These are phyloP conservation scores for Russula sp. DNA, from an alignment of 768 basidiomycete species.

Conservation along the genomic window DNA sequence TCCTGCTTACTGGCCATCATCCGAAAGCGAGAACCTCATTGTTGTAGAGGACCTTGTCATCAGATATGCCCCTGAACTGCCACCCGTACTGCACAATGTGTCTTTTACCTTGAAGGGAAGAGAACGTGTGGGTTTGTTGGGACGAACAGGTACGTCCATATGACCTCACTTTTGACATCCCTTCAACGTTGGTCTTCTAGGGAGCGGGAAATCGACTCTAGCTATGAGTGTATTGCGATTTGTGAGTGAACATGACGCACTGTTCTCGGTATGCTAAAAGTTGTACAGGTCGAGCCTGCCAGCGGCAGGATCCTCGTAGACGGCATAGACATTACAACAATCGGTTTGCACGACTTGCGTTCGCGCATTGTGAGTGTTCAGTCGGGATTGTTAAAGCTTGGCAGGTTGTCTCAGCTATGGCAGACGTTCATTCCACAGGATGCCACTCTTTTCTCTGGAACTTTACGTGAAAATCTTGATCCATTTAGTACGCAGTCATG, in stretches of 20 bases:
- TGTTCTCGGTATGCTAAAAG: background rate
- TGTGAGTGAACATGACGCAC: constrained; percentile 41
- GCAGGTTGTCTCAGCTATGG: constrained; percentile 1
- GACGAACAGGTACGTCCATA: constrained; percentile 57
- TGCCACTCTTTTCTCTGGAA: constrained; percentile 77
- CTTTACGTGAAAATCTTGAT: constrained; percentile 70
- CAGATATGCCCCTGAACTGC: constrained; percentile 83
- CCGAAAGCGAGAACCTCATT: constrained; percentile 56
- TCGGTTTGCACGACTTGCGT: constrained; percentile 82
- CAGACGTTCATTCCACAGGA: constrained; percentile 78
- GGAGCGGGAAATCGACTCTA: constrained; percentile 79
- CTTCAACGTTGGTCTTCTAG: constrained; percentile 35
- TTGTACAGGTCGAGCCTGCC: constrained; percentile 62
- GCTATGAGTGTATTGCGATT: constrained; percentile 86
- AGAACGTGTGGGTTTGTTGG: constrained; percentile 77
- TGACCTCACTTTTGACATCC: background rate
- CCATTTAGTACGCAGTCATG: constrained; percentile 51
- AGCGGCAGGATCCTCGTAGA: constrained; percentile 77
- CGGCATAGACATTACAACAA: constrained; percentile 82
- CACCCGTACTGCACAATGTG: constrained; percentile 70
- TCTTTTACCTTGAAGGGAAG: constrained; percentile 69
- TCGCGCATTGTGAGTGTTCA: constrained; percentile 56
- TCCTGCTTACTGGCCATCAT: constrained; percentile 93
- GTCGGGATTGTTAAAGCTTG: constrained; percentile 1
- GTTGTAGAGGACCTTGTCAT: constrained; percentile 71